These are phyloP conservation scores for Fomes fomentarius DNA, from an alignment of 1,284 basidiomycete species.

Conservation along the genomic window DNA sequence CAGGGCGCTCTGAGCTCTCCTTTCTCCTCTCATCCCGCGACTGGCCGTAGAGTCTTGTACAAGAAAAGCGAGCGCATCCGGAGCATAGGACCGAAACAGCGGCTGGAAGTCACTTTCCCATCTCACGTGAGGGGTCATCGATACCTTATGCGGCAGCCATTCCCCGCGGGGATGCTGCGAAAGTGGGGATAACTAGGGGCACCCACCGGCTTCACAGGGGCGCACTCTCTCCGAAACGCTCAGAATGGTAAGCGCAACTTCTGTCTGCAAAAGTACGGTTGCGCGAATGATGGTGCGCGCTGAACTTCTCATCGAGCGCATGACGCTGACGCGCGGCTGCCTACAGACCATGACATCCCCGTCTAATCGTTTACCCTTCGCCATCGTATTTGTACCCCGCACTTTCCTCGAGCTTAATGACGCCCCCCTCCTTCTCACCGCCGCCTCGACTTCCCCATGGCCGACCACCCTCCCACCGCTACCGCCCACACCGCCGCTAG, in stretches of 20 bases:
- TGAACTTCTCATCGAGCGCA: constrained; percentile 13
- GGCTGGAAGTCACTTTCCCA: no score
- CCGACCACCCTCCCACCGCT: no score
- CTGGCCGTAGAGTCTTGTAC: neutral
- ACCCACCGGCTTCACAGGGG: no score
- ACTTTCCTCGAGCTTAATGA: neutral
- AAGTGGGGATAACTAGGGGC: no score
- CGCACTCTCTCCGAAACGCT: no score
- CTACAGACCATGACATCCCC: constrained; percentile 8
- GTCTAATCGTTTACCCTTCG: constrained; percentile 16
- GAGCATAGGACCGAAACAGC: neutral
- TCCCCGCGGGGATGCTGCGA: no score
- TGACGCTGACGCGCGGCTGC: constrained; percentile 14
- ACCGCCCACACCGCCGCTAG: constrained; percentile 15
- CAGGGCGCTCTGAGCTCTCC: neutral
- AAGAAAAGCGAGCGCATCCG: neutral
- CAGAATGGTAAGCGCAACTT: constrained; percentile 7
- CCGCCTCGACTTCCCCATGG: no score
- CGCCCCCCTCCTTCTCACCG: neutral
- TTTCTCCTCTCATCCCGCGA: neutral
- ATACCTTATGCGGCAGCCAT: no score
- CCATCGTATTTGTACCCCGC: constrained; percentile 18
- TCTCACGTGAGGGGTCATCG: no score
- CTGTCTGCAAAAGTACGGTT: constrained; percentile 4
- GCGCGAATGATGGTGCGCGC: constrained; percentile 13